Conservation (phyloP, 352 stramenopile genomes). For the Chrysophaeum taylorii region DNA sequence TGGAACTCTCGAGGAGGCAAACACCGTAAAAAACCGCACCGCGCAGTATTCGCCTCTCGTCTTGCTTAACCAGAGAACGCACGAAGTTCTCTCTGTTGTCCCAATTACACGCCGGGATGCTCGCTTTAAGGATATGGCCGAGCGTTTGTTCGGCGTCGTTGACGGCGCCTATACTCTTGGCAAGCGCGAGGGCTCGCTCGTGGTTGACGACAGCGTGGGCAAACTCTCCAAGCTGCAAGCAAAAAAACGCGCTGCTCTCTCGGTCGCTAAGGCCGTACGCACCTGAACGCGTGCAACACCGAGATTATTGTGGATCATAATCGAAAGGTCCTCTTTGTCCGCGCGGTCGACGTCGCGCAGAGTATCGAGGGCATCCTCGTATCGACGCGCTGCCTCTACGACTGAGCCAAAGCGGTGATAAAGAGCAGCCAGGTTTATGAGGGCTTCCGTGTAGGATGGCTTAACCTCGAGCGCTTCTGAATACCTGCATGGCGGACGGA, state of each 20-base stretch:
- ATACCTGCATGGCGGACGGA: not conserved
- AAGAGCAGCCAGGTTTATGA: conserved; percentile 54
- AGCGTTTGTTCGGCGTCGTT: conserved; percentile 7
- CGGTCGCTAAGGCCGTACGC: conserved; percentile 1
- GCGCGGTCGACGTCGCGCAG: conserved; percentile 17
- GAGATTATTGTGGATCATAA: conserved; percentile 27
- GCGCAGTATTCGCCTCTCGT: no score
- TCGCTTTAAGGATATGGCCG: conserved; percentile 38
- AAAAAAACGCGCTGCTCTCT: not conserved
- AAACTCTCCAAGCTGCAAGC: conserved; percentile 24
- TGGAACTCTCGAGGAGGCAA: no score
- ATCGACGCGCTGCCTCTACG: conserved; percentile 44
- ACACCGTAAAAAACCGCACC: no score
- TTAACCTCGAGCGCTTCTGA: not conserved
- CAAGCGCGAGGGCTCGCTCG: conserved; percentile 39
- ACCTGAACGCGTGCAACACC: conserved; percentile 17
- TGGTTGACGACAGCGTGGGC: conserved; percentile 41
- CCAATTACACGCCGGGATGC: conserved; percentile 49
- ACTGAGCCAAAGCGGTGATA: conserved; percentile 51
- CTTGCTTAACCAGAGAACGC: conserved; percentile 27
- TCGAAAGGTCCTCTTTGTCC: conserved; percentile 32
- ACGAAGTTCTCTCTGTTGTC: conserved; percentile 34
- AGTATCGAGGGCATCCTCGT: conserved; percentile 30
- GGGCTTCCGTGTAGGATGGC: conserved; percentile 30
- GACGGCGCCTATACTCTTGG: conserved; percentile 17